phyloP scores from a whole-genome alignment of 768 basidiomycete genomes.

The Pleurotus eryngii region DNA sequence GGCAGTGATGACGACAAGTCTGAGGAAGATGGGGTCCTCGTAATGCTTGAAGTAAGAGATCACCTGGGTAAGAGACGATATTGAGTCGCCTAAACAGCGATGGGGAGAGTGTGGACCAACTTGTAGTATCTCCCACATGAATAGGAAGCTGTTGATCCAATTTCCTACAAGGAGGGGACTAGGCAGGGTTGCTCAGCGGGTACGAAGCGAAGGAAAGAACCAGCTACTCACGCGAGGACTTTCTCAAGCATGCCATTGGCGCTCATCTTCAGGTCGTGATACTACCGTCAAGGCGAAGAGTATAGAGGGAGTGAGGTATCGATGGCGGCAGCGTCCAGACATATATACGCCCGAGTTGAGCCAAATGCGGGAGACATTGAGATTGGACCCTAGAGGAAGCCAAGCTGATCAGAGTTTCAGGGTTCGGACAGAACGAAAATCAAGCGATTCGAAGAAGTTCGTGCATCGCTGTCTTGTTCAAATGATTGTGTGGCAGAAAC shows the following conservation, averaged over 20 bases:
- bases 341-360: not conserved
- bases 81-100: too few species aligned
- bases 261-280: slow-evolving; percentile 1
- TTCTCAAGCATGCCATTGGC: slow-evolving; percentile 1
- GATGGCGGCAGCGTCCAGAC: not conserved
- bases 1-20: not conserved
- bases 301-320: not conserved
- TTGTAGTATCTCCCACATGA: slow-evolving; percentile 8
- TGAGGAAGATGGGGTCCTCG: not conserved
- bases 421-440: slow-evolving; percentile 5
- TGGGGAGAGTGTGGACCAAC: not conserved
- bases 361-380: slow-evolving; percentile 1
- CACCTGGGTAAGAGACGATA: not conserved
- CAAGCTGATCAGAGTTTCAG: slow-evolving; percentile 2
- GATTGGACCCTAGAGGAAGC: slow-evolving; percentile 3
- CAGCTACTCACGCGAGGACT: slow-evolving; percentile 4
- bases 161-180: slow-evolving; percentile 4
- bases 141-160: slow-evolving; percentile 5
- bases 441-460: not conserved
- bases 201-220: not conserved
- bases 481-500: slow-evolving; percentile 4
- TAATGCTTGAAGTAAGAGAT: slow-evolving; percentile 6
- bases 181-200: not conserved
- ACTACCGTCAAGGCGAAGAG: slow-evolving; percentile 5
- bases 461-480: not conserved